Evolutionary conservation across 2,329 filamentous ascomycete species (phyloP).

Genomic region (Colletotrichum sojae): DNA sequence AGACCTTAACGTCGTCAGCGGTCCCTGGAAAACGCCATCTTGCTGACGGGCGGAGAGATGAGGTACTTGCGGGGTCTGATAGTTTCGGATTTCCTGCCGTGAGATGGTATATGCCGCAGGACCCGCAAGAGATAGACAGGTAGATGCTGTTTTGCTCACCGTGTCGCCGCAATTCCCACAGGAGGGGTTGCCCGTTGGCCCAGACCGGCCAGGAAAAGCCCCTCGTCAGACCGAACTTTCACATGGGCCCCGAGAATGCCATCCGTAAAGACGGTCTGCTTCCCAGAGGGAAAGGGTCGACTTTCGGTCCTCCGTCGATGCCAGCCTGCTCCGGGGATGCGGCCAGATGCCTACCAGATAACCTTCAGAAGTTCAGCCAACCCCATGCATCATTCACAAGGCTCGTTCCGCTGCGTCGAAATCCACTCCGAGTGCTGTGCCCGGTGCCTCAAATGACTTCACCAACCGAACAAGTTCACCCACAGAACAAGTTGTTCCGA

Average conservation of each 20-base stretch:
- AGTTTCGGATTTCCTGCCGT: neutral
- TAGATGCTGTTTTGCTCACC: constrained; percentile 4
- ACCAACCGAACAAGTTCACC: no score
- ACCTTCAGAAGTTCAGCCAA: no score
- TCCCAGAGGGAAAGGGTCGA: neutral
- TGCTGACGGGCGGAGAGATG: neutral
- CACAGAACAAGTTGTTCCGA: no score
- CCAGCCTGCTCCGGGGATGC: constrained; percentile 27
- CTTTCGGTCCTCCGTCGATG: neutral
- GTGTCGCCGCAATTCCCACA: constrained; percentile 1
- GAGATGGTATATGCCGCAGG: neutral
- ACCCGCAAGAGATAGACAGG: neutral
- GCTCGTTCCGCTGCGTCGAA: no score
- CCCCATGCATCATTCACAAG: neutral
- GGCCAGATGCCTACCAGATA: constrained; percentile 13
- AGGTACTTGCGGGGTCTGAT: neutral
- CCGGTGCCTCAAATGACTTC: no score
- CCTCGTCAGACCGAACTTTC: neutral
- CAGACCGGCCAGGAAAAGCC: neutral
- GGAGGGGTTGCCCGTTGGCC: neutral
- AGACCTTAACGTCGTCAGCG: constrained; percentile 1
- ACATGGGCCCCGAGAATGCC: constrained; percentile 21
- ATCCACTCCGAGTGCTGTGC: no score
- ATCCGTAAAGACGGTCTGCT: neutral
- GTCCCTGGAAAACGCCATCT: neutral